Base-by-base conservation (phyloP, 2,329 filamentous ascomycete genomes). In the Macrophomina pseudophaseolina region DNA sequence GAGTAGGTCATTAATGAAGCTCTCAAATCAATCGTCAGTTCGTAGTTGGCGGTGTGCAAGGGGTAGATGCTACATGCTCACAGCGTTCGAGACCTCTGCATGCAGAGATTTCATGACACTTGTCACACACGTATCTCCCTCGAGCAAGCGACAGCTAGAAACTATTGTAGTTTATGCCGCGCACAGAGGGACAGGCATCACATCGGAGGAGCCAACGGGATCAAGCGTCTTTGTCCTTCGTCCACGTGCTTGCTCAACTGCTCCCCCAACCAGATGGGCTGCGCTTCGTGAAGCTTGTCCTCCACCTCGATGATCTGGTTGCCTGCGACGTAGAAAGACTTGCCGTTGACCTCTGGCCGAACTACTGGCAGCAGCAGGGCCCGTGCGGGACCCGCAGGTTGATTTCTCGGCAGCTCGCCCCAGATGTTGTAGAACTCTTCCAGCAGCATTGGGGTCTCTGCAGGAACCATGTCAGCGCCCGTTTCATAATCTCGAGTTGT, bases 281-380 rank as follows among this genome's bases (percentile, higher is more conserved):
- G 70, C 4, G 71, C 66, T 6, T 62, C 67, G 46, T 72, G 69
- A 42, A 74, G 68, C n/a, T 66, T 69, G 48, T 73, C 71, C 53
- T 74, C 72, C 30, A 74, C 70, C 65, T 74, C 72, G 42, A 72
- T 70, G 5, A 71, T 69, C 56, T 73, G 65, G 14, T 71, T 68
- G 0, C 72, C 72, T 2, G 67, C 67, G 30, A 74, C 68, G 66
- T 69, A 74, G 6, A 73, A 66, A 9, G 71, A 70, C 59, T 73
- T 73, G 1, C 72, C 72, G 3, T 63, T 68, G 11, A 62, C 62
- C 48, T 56, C 71, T 16, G 59, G 72, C 68, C 44, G 68, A 65
- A 56, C 69, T n/a, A 71, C 69, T 32, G 72, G 71, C 8, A 73
- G 65, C 12, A 74, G 56, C 30, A 74, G 70, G 30, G 70, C 70